These are phyloP conservation scores for Imleria badia DNA, from an alignment of 768 basidiomycete species.

Conservation along the genomic window DNA sequence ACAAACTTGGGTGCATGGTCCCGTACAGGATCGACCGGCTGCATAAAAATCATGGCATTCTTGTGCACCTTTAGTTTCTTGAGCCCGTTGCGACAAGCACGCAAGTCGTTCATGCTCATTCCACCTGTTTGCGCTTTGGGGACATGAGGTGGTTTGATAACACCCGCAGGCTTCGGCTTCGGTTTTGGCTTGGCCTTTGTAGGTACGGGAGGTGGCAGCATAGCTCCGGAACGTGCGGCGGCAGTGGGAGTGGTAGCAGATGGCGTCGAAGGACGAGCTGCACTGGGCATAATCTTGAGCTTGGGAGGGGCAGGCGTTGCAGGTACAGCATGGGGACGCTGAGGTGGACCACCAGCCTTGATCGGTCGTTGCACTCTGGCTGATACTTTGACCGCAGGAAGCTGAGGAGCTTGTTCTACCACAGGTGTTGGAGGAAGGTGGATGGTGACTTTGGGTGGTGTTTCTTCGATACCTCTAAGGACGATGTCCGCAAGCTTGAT, in stretches of 20 bases:
- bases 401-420: constrained; percentile 54
- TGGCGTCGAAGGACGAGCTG: constrained; percentile 13
- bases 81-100: constrained; percentile 71
- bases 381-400: constrained; percentile 53
- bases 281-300: constrained; percentile 45
- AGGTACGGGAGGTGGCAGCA: constrained; percentile 33
- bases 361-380: constrained; percentile 37
- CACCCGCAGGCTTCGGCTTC: constrained; percentile 25
- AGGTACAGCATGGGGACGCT: constrained; percentile 30
- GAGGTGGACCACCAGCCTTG: constrained; percentile 36
- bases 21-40: constrained; percentile 95
- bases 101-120: constrained; percentile 74
- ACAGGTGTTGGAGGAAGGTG: constrained; percentile 78
- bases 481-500: constrained; percentile 90
- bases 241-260: constrained; percentile 16
- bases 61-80: constrained; percentile 80
- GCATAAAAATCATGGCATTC: constrained; percentile 69
- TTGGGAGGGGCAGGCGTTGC: constrained; percentile 45
- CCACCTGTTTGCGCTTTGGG: constrained; percentile 75
- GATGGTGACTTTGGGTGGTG: constrained; percentile 82
- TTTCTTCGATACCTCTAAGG: constrained; percentile 79
- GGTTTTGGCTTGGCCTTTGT: constrained; percentile 27
- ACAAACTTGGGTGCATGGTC: constrained; percentile 83
- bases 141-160: constrained; percentile 44
- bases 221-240: constrained; percentile 12